Base-by-base conservation (phyloP, 805 yeast species). In the Zygotorulaspora sp. region DNA sequence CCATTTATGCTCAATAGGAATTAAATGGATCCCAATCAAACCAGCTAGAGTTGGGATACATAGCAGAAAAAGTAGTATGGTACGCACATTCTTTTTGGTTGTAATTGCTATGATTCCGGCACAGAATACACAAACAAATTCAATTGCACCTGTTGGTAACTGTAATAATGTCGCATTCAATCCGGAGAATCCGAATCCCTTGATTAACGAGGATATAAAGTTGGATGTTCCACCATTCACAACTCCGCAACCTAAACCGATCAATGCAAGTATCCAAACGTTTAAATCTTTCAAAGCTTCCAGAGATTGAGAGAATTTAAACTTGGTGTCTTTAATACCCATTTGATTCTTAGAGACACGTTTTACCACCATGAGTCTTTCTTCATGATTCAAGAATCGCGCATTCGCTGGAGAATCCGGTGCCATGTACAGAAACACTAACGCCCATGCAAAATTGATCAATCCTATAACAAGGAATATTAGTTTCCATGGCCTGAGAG, bases 381-480 rank as follows among this genome's bases (percentile, higher is more conserved):
- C 69, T n/a, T 59, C 55, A 23, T 60, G 65, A 15, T 41, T 53
- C 38, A 65, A 43, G 39, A 64, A 64, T 26, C 53, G 49, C 13
- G 67, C 67, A 15, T 49, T 50, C 6, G 54, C 51, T 8, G 66
- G 66, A 26, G 51, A 68, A 41, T 63, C 65, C 14, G 72, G 72
- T 4, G 50, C 46, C n/a, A 68, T 41, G 30, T 58, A 45, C 33
- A 61, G 48, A 34, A 57, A 57, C 3, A 63, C 53, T 12, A 56
- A 19, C 1, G 64, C 64, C 35, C 61, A 57, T 5, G 56, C 60
- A 32, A 68, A 45, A 7, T 74, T 67, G 16, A 66, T 45, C 5
- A 60, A 40, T 3, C 75, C 72, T 25, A 44, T 41, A 12, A 53
- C 45, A 19, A 53, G 19, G 36, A 50, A 53, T 25, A 50, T 40